Conservation (phyloP, 139 green algal genomes). For the Marvania coccoides region DNA sequence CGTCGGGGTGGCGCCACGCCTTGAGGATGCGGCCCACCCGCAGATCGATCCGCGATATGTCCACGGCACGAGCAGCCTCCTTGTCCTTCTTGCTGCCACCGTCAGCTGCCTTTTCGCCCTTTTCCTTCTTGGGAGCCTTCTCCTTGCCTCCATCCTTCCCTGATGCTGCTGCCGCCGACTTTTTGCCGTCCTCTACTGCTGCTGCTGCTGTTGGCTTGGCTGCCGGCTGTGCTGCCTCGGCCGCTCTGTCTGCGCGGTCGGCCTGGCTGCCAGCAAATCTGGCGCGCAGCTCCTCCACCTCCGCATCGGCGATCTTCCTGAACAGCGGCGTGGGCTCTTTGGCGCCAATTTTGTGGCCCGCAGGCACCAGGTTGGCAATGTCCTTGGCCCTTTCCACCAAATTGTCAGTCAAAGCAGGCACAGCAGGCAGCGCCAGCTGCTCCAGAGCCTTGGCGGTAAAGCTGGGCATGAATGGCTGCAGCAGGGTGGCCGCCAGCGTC, state of each 20-base stretch:
- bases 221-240: neutral
- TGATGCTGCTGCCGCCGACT: neutral
- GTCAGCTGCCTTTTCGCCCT: neutral
- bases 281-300: conserved; percentile 25
- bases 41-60: conserved; percentile 67
- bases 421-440: conserved; percentile 30
- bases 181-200: neutral
- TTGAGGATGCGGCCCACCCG: conserved; percentile 63
- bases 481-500: conserved; percentile 67
- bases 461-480: conserved; percentile 89
- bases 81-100: conserved; percentile 11
- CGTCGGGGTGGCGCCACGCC: conserved; percentile 60
- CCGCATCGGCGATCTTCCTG: conserved; percentile 36
- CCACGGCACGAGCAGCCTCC: conserved; percentile 4
- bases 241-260: neutral
- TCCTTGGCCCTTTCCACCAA: conserved; percentile 15
- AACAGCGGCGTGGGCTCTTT: conserved; percentile 49
- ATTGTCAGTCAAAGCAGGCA: conserved; percentile 36
- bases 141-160: conserved; percentile 17
- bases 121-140: conserved; percentile 26
- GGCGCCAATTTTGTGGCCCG: conserved; percentile 57
- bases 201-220: neutral
- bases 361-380: conserved; percentile 49
- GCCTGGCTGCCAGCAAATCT: conserved; percentile 32
- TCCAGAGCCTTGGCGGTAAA: conserved; percentile 58